Conservation (phyloP, 2,329 filamentous ascomycete genomes). For the Fusarium sp. region DNA sequence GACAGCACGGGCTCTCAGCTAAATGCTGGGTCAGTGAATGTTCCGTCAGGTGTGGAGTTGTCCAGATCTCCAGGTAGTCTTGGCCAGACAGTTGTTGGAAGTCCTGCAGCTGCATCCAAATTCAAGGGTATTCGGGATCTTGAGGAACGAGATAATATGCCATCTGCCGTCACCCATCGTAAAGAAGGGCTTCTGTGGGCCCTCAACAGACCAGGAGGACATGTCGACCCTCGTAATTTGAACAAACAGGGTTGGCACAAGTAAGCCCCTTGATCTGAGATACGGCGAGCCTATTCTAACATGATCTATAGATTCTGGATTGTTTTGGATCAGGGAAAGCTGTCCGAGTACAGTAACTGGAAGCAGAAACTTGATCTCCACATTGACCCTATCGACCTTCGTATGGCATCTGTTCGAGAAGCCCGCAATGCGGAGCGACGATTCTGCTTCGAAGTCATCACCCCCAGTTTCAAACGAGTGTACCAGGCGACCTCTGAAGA, state of each 20-base stretch:
- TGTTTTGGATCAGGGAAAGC: conserved; percentile 93
- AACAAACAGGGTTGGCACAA: conserved; percentile 99
- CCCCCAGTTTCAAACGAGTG: conserved; percentile 92
- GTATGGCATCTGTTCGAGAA: conserved; percentile 96
- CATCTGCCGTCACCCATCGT: conserved; percentile 69
- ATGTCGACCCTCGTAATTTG: conserved; percentile 93
- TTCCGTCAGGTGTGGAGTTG: conserved; percentile 56
- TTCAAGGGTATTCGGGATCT: conserved; percentile 95
- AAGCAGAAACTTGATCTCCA: conserved; percentile 97
- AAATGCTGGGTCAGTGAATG: conserved; percentile 55
- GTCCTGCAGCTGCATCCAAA: conserved; percentile 66
- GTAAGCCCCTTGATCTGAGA: conserved; percentile 64
- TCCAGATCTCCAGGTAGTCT: conserved; percentile 70
- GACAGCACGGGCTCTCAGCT: conserved; percentile 81
- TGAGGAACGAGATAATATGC: conserved; percentile 80
- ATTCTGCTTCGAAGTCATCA: conserved; percentile 99
- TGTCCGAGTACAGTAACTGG: conserved; percentile 99
- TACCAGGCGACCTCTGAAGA: conserved; percentile 99
- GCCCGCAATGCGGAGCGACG: conserved; percentile 93
- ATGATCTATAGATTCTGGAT: conserved; percentile 87
- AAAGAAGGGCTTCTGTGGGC: conserved; percentile 98
- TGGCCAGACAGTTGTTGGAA: conserved; percentile 59
- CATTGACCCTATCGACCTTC: conserved; percentile 96
- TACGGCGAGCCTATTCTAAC: conserved; percentile 26
- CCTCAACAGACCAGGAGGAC: conserved; percentile 89